These are phyloP conservation scores for Trichoderma brevicompactum DNA, from an alignment of 2,329 filamentous ascomycete species.

Conservation along the genomic window DNA sequence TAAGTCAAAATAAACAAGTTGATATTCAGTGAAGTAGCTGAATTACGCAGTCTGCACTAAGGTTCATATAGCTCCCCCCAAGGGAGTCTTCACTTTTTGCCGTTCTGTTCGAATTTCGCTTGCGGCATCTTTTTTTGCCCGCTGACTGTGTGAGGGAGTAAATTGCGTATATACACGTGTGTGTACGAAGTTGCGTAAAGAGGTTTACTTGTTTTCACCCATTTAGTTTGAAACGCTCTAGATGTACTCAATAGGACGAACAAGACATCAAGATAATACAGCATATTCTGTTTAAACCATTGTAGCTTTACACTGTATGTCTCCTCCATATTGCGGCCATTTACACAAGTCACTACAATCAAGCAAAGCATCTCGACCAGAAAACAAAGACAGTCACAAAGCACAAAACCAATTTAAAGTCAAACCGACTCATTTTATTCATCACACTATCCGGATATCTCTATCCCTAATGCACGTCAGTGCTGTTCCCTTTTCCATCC, in stretches of 20 bases:
- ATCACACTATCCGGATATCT: background rate
- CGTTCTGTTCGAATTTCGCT: background rate
- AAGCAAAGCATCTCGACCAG: background rate
- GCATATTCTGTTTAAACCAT: too few species aligned
- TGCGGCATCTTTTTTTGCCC: background rate
- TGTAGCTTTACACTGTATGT: too few species aligned
- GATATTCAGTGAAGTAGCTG: background rate
- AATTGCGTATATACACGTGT: too few species aligned
- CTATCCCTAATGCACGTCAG: slow-evolving; percentile 4
- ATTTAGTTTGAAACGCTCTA: too few species aligned
- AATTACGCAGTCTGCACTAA: too few species aligned
- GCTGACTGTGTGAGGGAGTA: too few species aligned
- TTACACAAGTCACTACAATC: background rate
- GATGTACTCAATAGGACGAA: too few species aligned
- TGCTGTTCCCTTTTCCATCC: background rate
- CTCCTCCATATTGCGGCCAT: too few species aligned
- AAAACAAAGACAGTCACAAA: background rate
- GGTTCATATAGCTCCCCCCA: background rate
- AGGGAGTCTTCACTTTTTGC: slow-evolving; percentile 10
- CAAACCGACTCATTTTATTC: background rate
- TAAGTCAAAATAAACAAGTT: too few species aligned
- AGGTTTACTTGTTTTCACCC: too few species aligned
- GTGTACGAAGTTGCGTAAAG: too few species aligned
- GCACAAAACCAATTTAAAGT: background rate
- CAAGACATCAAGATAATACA: too few species aligned